Evolutionary conservation across 164 flowering plant genomes (phyloP).

Genomic region (Umbellularia californica): DNA sequence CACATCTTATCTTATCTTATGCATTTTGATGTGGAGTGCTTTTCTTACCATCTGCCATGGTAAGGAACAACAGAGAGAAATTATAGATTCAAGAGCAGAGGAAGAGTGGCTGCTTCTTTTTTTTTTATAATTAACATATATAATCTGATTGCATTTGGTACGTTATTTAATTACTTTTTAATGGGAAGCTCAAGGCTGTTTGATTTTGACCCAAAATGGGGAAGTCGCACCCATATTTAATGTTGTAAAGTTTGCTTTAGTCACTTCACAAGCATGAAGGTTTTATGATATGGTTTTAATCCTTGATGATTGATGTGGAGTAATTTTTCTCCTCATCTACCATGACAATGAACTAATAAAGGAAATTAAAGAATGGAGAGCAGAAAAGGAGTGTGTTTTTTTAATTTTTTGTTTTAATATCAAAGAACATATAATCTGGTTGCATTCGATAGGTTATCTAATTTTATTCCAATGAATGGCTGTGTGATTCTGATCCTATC

Average conservation of each 20-base stretch:
- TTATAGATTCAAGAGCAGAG: background rate
- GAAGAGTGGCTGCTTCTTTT: background rate
- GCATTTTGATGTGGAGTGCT: background rate
- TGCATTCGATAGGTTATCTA: no score
- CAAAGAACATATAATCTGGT: background rate
- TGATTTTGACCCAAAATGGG: no score
- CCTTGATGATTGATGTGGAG: background rate
- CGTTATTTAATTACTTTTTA: background rate
- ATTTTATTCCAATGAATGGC: background rate
- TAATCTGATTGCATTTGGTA: background rate
- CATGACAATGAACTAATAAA: background rate
- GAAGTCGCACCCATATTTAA: no score
- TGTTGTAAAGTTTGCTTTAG: no score
- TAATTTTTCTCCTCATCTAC: background rate
- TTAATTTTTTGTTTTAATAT: no score
- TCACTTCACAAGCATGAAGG: no score
- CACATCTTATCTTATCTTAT: background rate
- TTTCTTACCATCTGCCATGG: background rate
- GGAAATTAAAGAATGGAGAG: background rate
- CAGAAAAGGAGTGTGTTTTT: background rate
- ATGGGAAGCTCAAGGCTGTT: no score
- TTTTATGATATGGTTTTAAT: background rate
- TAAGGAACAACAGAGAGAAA: background rate
- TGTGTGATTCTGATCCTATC: background rate
- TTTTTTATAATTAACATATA: no score